These are phyloP conservation scores for Escovopsis sp. DNA, from an alignment of 2,329 filamentous ascomycete species.

Conservation along the genomic window DNA sequence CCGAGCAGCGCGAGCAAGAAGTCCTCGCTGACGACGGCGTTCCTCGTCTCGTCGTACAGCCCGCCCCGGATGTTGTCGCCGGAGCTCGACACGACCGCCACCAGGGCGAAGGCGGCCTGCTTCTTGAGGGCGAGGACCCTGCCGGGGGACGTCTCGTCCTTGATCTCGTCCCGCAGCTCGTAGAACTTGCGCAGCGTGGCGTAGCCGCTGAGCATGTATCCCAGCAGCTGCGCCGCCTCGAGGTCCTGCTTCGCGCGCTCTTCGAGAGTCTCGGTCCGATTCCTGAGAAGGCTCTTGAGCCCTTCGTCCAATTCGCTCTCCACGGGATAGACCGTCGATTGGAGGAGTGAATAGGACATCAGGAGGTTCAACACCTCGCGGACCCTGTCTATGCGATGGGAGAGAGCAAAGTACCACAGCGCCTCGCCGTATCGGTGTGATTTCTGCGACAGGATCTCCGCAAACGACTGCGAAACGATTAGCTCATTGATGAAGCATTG, in stretches of 20 bases:
- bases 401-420: conserved; percentile 80
- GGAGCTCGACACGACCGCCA: conserved; percentile 73
- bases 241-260: conserved; percentile 59
- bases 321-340: conserved; percentile 68
- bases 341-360: conserved; percentile 73
- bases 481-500: conserved; percentile 7
- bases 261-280: conserved; percentile 57
- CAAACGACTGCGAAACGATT: conserved; percentile 51
- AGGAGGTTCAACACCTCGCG: conserved; percentile 76
- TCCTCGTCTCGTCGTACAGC: conserved; percentile 65
- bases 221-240: conserved; percentile 69
- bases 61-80: conserved; percentile 86
- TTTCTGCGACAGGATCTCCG: conserved; percentile 57
- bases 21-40: conserved; percentile 78
- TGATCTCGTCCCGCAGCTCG: conserved; percentile 54
- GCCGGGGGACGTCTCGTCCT: conserved; percentile 14
- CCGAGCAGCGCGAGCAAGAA: conserved; percentile 72
- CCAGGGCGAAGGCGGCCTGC: conserved; percentile 56
- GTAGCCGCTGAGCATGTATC: conserved; percentile 80
- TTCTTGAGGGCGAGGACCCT: conserved; percentile 47
- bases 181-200: conserved; percentile 85
- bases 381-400: conserved; percentile 64
- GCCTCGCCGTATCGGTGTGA: conserved; percentile 73
- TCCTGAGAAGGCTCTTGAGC: conserved; percentile 53
- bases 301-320: conserved; percentile 57